These are phyloP conservation scores for Alternaria ventricosa DNA, from an alignment of 2,329 filamentous ascomycete species.

Conservation along the genomic window DNA sequence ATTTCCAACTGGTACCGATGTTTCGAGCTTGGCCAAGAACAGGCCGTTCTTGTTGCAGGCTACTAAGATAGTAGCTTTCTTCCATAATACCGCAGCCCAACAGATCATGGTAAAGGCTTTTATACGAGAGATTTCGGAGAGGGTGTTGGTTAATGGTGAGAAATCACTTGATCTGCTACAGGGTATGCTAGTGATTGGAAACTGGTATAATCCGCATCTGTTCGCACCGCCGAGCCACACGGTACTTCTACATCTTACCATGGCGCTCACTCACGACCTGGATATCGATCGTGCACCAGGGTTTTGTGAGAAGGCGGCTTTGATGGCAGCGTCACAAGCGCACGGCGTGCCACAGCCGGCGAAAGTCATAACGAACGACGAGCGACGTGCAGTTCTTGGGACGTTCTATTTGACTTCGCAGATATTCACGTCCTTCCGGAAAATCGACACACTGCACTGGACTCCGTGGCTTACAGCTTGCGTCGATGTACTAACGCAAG, in stretches of 20 bases:
- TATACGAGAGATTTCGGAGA: neutral
- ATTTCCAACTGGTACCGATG: neutral
- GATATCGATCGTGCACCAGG: constrained; percentile 7
- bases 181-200: constrained; percentile 8
- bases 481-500: neutral
- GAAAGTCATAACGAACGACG: constrained; percentile 8
- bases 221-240: constrained; percentile 5
- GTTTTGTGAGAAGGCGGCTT: constrained; percentile 3
- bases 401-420: constrained; percentile 10
- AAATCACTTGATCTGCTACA: constrained; percentile 4
- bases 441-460: neutral
- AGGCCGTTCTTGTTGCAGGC: neutral
- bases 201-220: constrained; percentile 14
- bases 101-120: neutral
- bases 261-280: constrained; percentile 12
- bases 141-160: neutral
- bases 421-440: neutral
- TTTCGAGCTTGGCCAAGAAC: neutral
- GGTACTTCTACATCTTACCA: constrained; percentile 13
- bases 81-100: neutral
- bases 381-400: constrained; percentile 13
- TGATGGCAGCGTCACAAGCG: constrained; percentile 5
- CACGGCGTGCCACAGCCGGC: constrained; percentile 7
- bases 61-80: neutral
- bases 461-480: neutral